A percentile compares a stretch with the other conserved stretches of the same genome.
Evolutionary conservation across 2,329 filamentous ascomycete genomes (phyloP).

Genomic region (Phoma sp.): DNA sequence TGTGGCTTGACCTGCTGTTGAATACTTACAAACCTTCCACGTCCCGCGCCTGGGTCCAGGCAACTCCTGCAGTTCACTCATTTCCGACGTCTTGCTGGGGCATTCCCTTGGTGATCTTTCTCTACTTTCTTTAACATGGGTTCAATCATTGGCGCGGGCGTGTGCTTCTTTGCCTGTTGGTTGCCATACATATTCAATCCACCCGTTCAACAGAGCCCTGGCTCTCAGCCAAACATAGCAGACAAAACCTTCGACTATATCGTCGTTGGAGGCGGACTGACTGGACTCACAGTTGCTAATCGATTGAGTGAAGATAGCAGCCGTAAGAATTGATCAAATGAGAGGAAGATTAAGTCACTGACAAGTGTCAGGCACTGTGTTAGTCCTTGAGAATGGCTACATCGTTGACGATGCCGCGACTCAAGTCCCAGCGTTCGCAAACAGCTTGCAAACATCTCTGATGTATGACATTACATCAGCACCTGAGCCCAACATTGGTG

Average conservation of each 20-base stretch:
- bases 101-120: neutral
- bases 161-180: constrained; percentile 25
- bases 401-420: constrained; percentile 30
- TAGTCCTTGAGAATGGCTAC: constrained; percentile 38
- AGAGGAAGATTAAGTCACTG: neutral
- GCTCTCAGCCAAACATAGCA: constrained; percentile 20
- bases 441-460: constrained; percentile 28
- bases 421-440: constrained; percentile 29
- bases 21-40: constrained; percentile 6
- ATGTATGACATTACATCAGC: constrained; percentile 37
- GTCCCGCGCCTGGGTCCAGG: neutral
- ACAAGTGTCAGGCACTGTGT: constrained; percentile 28
- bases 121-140: constrained; percentile 15
- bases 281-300: constrained; percentile 39
- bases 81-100: neutral
- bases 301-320: constrained; percentile 36
- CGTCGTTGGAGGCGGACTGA: constrained; percentile 39
- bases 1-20: neutral
- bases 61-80: constrained; percentile 8
- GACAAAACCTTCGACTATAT: constrained; percentile 40
- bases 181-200: constrained; percentile 17
- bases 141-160: constrained; percentile 11
- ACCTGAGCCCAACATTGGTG: constrained; percentile 23
- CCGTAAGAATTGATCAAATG: constrained; percentile 13
- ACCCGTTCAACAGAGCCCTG: neutral